Percentiles rank a stretch among this genome's conserved stretches.
phyloP scores from a whole-genome alignment of 2,329 filamentous ascomycete genomes.

The Aspergillus fructus region DNA sequence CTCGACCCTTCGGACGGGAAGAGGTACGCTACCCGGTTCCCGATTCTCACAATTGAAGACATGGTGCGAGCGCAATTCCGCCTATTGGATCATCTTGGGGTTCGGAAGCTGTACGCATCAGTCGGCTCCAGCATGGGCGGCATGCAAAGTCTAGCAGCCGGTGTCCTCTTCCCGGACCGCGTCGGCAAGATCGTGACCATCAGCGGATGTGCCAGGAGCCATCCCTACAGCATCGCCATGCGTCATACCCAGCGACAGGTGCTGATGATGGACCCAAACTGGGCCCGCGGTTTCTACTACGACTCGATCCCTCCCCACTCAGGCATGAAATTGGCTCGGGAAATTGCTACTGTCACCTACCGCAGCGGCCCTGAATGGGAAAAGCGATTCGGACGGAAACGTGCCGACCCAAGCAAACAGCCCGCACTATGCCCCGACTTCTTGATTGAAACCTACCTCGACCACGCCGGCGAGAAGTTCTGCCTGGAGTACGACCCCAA shows the following conservation, averaged over 20 bases:
- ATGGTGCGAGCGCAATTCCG: constrained; percentile 97
- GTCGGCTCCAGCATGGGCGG: constrained; percentile 98
- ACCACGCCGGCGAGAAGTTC: constrained; percentile 98
- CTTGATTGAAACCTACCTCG: constrained; percentile 94
- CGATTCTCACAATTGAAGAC: constrained; percentile 91
- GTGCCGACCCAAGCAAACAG: constrained; percentile 81
- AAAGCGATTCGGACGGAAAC: constrained; percentile 81
- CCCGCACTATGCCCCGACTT: constrained; percentile 97
- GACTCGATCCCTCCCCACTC: constrained; percentile 83
- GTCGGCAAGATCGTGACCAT: constrained; percentile 83
- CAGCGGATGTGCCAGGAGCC: constrained; percentile 88
- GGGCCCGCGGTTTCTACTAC: constrained; percentile 95
- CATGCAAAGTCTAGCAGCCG: constrained; percentile 92
- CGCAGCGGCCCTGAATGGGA: constrained; percentile 97
- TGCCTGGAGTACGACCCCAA: constrained; percentile 96
- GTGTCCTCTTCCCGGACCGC: constrained; percentile 76
- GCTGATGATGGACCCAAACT: constrained; percentile 98
- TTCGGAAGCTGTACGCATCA: constrained; percentile 80
- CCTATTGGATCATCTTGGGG: constrained; percentile 74
- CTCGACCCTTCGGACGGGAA: constrained; percentile 85
- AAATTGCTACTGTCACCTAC: constrained; percentile 98
- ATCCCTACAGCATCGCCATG: constrained; percentile 99
- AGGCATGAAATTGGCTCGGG: constrained; percentile 95
- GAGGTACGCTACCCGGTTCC: constrained; percentile 90
- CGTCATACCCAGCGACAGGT: constrained; percentile 96